Evolutionary conservation across 768 basidiomycete species (phyloP).

Genomic region (Macrolepiota dolichaula): DNA sequence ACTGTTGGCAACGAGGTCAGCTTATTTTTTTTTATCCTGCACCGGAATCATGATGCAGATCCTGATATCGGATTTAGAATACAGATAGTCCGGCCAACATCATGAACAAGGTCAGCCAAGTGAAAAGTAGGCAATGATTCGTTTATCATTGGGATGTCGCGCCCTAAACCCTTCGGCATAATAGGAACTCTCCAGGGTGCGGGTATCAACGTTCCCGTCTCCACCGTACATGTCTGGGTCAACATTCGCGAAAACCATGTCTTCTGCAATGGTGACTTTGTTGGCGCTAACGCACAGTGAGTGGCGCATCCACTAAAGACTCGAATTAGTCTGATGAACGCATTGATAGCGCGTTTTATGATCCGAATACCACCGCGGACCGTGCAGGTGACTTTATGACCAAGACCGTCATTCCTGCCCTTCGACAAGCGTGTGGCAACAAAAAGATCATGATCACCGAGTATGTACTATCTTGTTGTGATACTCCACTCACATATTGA

Average conservation of each 20-base stretch:
- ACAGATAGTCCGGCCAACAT: conserved; percentile 28
- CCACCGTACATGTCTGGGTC: conserved; percentile 37
- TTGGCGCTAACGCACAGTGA: conserved; percentile 38
- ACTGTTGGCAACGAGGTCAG: conserved; percentile 36
- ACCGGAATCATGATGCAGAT: background rate
- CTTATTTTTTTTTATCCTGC: background rate
- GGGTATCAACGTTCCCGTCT: conserved; percentile 31
- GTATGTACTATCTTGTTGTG: conserved; percentile 15
- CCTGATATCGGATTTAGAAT: conserved; percentile 16
- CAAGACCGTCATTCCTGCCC: conserved; percentile 33
- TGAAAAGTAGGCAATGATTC: conserved; percentile 24
- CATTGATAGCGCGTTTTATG: conserved; percentile 30
- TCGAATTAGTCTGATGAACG: background rate
- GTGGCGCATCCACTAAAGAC: background rate
- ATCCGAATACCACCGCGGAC: conserved; percentile 25
- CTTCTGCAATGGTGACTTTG: conserved; percentile 33
- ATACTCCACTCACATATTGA: background rate
- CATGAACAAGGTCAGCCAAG: conserved; percentile 32
- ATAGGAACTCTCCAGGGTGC: conserved; percentile 29
- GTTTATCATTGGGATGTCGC: background rate
- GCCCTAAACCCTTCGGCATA: background rate
- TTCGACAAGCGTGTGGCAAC: conserved; percentile 31
- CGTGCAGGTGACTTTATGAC: conserved; percentile 36
- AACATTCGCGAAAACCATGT: conserved; percentile 26
- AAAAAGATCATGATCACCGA: conserved; percentile 35